Evolutionary conservation across 805 yeast genomes (phyloP).

Genomic region (Metschnikowia similis): DNA sequence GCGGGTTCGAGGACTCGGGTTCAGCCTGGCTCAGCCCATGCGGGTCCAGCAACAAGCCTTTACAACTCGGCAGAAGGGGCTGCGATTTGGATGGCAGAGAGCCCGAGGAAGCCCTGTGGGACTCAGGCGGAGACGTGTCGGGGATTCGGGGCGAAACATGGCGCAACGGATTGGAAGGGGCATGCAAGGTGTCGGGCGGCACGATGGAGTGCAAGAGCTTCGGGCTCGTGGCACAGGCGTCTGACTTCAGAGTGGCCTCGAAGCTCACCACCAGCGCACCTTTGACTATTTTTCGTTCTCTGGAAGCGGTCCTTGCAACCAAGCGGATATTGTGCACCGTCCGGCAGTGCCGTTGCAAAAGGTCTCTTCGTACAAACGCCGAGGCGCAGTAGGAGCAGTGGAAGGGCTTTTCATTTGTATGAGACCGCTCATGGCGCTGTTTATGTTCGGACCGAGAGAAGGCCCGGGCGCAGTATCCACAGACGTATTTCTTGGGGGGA

Average conservation of each 20-base stretch:
- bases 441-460: slow-evolving; percentile 78
- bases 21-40: background rate
- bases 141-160: background rate
- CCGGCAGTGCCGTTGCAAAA: slow-evolving; percentile 70
- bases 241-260: background rate
- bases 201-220: background rate
- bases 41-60: background rate
- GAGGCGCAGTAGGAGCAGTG: slow-evolving; percentile 66
- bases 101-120: background rate
- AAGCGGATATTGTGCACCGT: slow-evolving; percentile 58
- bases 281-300: background rate
- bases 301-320: slow-evolving; percentile 5
- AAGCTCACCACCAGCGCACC: slow-evolving; percentile 2
- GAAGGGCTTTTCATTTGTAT: slow-evolving; percentile 77
- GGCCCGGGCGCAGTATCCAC: slow-evolving; percentile 76
- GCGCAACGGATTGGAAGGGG: background rate
- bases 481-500: slow-evolving; percentile 62
- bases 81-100: background rate
- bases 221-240: background rate
- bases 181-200: background rate
- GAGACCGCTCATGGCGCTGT: slow-evolving; percentile 74
- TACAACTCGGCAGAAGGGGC: background rate
- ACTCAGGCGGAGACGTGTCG: background rate
- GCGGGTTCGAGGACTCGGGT: background rate
- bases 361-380: slow-evolving; percentile 73